A percentile compares a stretch with the other conserved stretches of the same genome.
Evolutionary conservation across 345 rosid species (phyloP).

Genomic region (Eucalyptus tenuipes): DNA sequence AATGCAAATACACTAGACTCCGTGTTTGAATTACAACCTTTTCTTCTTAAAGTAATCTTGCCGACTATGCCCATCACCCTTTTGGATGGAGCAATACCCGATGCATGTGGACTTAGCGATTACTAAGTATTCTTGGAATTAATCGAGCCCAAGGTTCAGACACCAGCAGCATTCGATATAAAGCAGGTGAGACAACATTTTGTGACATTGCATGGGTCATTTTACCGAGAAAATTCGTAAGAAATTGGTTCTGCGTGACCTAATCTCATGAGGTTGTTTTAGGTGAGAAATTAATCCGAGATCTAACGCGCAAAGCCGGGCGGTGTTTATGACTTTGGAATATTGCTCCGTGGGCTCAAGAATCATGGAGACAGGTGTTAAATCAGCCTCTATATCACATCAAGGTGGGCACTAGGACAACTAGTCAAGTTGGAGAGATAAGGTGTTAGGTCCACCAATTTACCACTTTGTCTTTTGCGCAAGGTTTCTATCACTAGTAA

Average conservation of each 20-base stretch:
- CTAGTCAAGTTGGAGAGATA: background rate
- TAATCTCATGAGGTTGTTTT: background rate
- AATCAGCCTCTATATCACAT: background rate
- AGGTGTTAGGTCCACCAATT: background rate
- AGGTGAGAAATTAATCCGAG: background rate
- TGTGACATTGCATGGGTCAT: background rate
- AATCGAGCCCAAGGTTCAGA: background rate
- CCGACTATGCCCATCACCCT: background rate
- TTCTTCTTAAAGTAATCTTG: background rate
- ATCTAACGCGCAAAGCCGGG: background rate
- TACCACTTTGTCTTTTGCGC: background rate
- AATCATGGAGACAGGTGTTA: background rate
- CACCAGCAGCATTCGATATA: background rate
- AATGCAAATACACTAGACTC: background rate
- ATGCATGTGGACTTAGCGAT: background rate
- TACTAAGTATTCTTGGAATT: background rate
- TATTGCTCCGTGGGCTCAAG: background rate
- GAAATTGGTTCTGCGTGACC: background rate
- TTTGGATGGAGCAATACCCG: background rate
- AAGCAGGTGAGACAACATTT: background rate
- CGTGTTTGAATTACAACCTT: background rate
- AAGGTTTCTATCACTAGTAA: background rate
- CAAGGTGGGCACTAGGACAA: background rate
- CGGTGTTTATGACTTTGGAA: background rate
- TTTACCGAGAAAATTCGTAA: background rate